Conservation (phyloP, 2,329 filamentous ascomycete genomes). For the Lachnellula arida region DNA sequence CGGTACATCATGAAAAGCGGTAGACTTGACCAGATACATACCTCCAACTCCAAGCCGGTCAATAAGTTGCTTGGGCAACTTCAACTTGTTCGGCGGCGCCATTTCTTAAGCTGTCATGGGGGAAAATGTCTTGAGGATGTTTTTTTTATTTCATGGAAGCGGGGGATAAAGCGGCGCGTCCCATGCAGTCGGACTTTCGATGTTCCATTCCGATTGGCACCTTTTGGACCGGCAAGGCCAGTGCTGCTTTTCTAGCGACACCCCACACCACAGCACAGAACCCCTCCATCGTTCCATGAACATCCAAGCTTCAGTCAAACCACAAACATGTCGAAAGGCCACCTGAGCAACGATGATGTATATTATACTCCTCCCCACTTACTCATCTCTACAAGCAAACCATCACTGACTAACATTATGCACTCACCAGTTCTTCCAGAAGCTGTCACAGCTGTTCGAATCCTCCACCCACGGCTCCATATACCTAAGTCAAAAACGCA, state of each 20-base stretch:
- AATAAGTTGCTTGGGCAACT: constrained; percentile 41
- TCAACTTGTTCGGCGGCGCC: constrained; percentile 35
- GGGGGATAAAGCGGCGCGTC: too few species aligned
- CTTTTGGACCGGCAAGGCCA: too few species aligned
- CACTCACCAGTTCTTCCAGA: constrained; percentile 60
- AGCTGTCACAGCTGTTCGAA: constrained; percentile 62
- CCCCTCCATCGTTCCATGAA: background rate
- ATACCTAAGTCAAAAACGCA: constrained; percentile 71
- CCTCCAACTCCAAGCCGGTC: constrained; percentile 39
- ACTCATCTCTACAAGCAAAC: background rate
- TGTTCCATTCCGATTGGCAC: too few species aligned
- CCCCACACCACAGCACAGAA: background rate
- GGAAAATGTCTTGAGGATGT: constrained; percentile 4
- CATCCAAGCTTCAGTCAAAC: background rate
- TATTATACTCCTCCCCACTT: background rate
- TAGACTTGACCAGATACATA: constrained; percentile 4
- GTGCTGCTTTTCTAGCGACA: background rate
- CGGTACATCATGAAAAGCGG: too few species aligned
- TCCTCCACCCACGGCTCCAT: constrained; percentile 67
- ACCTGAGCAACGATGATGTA: constrained; percentile 60
- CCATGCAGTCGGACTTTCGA: too few species aligned
- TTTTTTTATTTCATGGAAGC: background rate
- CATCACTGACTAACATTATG: constrained; percentile 19
- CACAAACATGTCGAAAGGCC: constrained; percentile 42
- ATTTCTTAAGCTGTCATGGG: constrained; percentile 5